Evolutionary conservation across 768 basidiomycete genomes (phyloP).

Genomic region (Russula ochroleuca): DNA sequence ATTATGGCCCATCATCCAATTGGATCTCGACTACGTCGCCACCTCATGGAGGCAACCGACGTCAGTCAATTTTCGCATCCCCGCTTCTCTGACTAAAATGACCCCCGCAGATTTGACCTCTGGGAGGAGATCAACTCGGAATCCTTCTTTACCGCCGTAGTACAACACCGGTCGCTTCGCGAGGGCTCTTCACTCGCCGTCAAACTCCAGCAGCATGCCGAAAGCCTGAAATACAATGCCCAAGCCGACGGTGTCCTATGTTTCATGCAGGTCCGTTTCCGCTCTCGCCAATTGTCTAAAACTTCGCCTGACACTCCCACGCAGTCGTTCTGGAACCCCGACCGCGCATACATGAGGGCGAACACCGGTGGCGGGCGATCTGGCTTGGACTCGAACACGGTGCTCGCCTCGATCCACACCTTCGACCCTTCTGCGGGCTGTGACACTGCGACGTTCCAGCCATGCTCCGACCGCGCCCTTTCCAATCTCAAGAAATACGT

Average conservation of each 20-base stretch:
- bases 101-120: constrained; percentile 41
- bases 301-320: no score
- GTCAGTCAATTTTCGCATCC: background rate
- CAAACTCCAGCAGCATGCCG: constrained; percentile 44
- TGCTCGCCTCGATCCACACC: constrained; percentile 67
- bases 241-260: constrained; percentile 50
- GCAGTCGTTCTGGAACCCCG: background rate
- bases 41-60: background rate
- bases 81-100: background rate
- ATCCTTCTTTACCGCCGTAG: constrained; percentile 30
- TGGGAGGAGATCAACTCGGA: constrained; percentile 62
- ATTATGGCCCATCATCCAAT: background rate
- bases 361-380: constrained; percentile 66
- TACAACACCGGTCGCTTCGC: constrained; percentile 8
- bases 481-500: constrained; percentile 56
- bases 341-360: constrained; percentile 45
- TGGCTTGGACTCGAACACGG: constrained; percentile 44
- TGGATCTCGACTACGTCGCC: background rate
- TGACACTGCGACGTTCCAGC: constrained; percentile 39
- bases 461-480: constrained; percentile 64
- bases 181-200: constrained; percentile 57
- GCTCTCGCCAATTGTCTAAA: background rate
- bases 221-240: constrained; percentile 43
- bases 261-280: constrained; percentile 56
- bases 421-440: constrained; percentile 65